Conservation (phyloP, 257 asterid genomes). For the Primulina huaijiensis region DNA sequence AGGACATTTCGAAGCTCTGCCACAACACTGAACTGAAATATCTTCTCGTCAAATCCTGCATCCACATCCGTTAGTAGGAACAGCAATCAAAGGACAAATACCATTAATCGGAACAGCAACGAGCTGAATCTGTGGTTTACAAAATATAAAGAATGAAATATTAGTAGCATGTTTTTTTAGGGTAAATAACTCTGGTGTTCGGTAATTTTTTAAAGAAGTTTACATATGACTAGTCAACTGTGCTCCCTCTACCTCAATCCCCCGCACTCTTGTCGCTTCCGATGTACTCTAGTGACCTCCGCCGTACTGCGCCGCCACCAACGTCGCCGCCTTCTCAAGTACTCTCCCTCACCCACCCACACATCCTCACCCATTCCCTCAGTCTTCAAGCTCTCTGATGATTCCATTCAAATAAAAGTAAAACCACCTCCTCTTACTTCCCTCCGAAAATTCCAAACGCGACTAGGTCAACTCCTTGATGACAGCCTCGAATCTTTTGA, state of each 20-base stretch:
- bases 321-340: constrained; percentile 68
- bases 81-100: no score
- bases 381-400: constrained; percentile 55
- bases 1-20: no score
- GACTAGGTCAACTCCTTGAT: constrained; percentile 39
- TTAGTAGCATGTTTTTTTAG: no score
- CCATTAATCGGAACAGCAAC: no score
- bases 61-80: no score
- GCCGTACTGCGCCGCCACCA: constrained; percentile 58
- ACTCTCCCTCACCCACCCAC: constrained; percentile 29
- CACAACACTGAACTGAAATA: no score
- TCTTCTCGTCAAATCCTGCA: no score
- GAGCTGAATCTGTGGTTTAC: no score
- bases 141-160: no score
- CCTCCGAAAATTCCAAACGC: constrained; percentile 42
- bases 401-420: constrained; percentile 57
- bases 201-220: neutral
- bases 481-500: constrained; percentile 54
- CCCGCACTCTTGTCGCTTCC: constrained; percentile 32
- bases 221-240: neutral
- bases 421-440: constrained; percentile 40
- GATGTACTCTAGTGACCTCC: constrained; percentile 25
- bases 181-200: no score
- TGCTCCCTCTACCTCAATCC: constrained; percentile 30
- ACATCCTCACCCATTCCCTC: constrained; percentile 27